Base-by-base conservation (phyloP, 2,329 filamentous ascomycete species). In the Berkeleyomyces basicola region DNA sequence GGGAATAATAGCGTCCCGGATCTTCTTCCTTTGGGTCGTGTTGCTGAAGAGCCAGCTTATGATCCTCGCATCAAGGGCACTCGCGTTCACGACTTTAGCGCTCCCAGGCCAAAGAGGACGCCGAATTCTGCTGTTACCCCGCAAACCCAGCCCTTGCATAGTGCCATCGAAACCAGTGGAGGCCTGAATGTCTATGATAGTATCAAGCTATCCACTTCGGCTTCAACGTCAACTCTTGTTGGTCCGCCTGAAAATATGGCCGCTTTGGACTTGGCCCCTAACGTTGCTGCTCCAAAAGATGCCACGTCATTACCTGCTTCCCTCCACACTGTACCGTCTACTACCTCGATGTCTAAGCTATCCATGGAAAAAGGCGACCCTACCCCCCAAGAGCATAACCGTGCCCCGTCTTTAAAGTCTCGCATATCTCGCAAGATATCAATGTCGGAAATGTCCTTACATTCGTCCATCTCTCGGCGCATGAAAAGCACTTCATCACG, bases 401-500 rank as follows among this genome's bases (percentile, higher is more conserved):
- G 39, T 31, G 43, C 60, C 39, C 43, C 55, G 42, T 66, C 67
- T 16, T 57, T 62, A 23, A 67, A 62, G 47, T 72, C 71, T 2
- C 72, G 70, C 1, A 73, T 75, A 72, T 81, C 82, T 0, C 76
- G 79, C 44, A 79, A 81, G 62, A 69, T 77, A 2, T 84, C 80
- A n/a, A 64, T 77, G 0, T 79, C 79, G 0, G 76, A 76, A 3
- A 69, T 75, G 10, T 81, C 80, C 0, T 70, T 70, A 7, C 76
- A 75, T 61, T 79, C 78, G 5, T 76, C 79, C 0, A 65, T 85
- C 42, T 83, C 82, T 2, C 80, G 74, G 65, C 82, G 85, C 66
- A 85, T 86, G 82, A 86, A 85, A 72, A 90, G 87, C 70, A 88
- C 85, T 9, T 88, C 87, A 0, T 90, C 86, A 0, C 78, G 88